These are phyloP conservation scores for Zanthoxylum bungeanum DNA, from an alignment of 345 rosid genomes.

Conservation along the genomic window DNA sequence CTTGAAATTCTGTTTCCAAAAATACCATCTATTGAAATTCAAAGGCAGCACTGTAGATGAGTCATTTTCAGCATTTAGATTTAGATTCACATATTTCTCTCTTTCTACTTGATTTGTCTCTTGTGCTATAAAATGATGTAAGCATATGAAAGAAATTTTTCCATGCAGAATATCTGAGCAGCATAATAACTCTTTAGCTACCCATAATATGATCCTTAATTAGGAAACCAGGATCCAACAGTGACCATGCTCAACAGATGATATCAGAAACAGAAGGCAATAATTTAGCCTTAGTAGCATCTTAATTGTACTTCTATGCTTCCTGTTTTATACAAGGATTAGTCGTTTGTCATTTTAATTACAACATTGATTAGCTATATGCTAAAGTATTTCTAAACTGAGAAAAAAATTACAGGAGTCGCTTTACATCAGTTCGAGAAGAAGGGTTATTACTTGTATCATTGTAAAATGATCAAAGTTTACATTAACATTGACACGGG, in stretches of 20 bases:
- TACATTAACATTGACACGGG: not conserved
- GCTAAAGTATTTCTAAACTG: not conserved
- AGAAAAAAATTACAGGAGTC: slow-evolving; percentile 11
- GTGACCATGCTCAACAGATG: not conserved
- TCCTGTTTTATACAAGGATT: not conserved
- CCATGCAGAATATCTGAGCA: not conserved
- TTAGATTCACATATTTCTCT: no score
- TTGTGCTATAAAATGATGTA: not conserved
- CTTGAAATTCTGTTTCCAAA: not conserved
- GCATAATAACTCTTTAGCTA: not conserved
- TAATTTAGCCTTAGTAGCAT: not conserved
- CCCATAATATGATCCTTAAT: not conserved
- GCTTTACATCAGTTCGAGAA: not conserved
- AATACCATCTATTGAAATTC: not conserved
- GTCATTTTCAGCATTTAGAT: not conserved
- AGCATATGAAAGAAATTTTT: not conserved
- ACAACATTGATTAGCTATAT: not conserved
- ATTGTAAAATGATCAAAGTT: not conserved
- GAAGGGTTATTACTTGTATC: not conserved
- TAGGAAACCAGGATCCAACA: not conserved
- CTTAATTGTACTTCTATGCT: not conserved
- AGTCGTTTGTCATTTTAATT: not conserved
- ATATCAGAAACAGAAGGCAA: not conserved
- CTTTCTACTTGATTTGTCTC: not conserved
- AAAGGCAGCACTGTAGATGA: not conserved